Evolutionary conservation across 805 yeast species (phyloP).

Genomic region (Zygoascus tannicola): DNA sequence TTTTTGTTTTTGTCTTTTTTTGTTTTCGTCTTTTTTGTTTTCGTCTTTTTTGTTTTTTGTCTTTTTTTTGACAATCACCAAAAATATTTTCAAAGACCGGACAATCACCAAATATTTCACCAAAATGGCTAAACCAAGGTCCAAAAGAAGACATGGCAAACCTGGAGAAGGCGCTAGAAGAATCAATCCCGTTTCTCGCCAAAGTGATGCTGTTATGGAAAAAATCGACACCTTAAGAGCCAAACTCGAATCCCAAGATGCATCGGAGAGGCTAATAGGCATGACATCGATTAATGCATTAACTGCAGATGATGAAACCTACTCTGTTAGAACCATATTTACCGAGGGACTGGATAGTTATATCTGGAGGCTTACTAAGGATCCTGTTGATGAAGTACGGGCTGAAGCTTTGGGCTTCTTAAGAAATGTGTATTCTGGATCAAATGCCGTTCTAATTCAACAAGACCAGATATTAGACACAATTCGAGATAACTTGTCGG

Average conservation of each 20-base stretch:
- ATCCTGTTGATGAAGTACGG: slow-evolving; percentile 62
- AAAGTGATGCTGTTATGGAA: slow-evolving; percentile 15
- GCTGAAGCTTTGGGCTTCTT: slow-evolving; percentile 75
- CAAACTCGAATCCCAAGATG: slow-evolving; percentile 50
- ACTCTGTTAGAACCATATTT: slow-evolving; percentile 46
- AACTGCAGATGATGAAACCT: slow-evolving; percentile 15
- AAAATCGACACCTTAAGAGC: slow-evolving; percentile 61
- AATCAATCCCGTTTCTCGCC: slow-evolving; percentile 29
- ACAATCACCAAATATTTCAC: no score
- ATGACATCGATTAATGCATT: slow-evolving; percentile 46
- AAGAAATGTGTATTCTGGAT: slow-evolving; percentile 42
- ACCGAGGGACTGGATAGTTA: neutral
- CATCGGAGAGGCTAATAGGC: slow-evolving; percentile 73
- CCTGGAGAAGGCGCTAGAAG: slow-evolving; percentile 5
- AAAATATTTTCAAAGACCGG: no score
- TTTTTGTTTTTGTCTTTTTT: no score
- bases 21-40: no score
- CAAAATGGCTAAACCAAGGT: slow-evolving; percentile 20
- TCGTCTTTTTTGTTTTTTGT: neutral
- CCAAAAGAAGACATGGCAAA: slow-evolving; percentile 6
- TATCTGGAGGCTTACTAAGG: slow-evolving; percentile 56
- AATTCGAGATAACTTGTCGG: neutral
- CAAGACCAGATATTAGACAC: slow-evolving; percentile 34
- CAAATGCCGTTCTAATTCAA: neutral
- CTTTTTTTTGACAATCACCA: no score